Base-by-base conservation (phyloP, 2,329 filamentous ascomycete genomes). In the Ilyonectria destructans region DNA sequence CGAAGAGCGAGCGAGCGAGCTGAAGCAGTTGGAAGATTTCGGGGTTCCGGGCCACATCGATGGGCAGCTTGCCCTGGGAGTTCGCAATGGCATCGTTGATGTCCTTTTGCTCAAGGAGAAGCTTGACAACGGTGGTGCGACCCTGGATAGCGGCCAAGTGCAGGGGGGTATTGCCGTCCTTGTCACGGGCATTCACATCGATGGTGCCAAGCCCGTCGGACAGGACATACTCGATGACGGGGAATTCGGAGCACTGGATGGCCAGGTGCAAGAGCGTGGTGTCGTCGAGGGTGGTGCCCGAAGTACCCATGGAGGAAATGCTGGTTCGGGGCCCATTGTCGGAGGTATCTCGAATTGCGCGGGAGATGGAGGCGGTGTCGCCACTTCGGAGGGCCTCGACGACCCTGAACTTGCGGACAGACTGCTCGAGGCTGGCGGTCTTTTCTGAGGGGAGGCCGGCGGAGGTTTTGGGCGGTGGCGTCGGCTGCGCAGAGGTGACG, bases 1-100 rank as follows among this genome's bases (percentile, higher is more conserved):
- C 92, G 80, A 96, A 98, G 58, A 98, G 85, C 5, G 95, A 97
- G 51, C 95, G 90, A 9, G 95, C 92, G 17, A 98, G 90, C 81
- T 99, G 96, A 59, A 99, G 87, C 77, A 96, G 92, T 82, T 98
- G 95, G 83, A 97, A 98, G 64, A 98, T 98, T 19, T 98, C 96
- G 1, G 96, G 94, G 29, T 91, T 98, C 45, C 95, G 91, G 5
- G 96, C 94, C 48, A 98, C 86, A 77, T 99, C 96, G 58, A 98
- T 89, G 6, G 96, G 91, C 4, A 95, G 89, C 77, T 95, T 94
- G 60, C 94, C 95, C 65, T 93, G 91, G 77, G 91, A 91, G 82
- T 99, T 99, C 62, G 91, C 85, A 56, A 97, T 85, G 7, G 95
- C 91, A 79, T 99, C 96, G 77, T 98, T 97, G 82, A 98, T 93